Base-by-base conservation (phyloP, 768 basidiomycete species). In the Coprinopsis cinerea region DNA sequence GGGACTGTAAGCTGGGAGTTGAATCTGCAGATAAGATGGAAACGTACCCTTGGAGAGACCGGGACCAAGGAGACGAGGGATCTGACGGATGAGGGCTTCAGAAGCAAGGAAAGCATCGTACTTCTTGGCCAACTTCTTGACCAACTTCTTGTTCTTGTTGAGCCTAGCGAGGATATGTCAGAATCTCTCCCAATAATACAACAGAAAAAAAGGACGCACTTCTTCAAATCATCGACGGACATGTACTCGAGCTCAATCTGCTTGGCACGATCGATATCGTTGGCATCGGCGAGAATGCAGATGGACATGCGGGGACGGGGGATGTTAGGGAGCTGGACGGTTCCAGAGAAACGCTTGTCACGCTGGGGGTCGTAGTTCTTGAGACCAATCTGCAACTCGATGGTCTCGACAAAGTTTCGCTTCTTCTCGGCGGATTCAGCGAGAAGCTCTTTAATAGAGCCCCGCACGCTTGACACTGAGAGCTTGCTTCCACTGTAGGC, bases 121-220 rank as follows among this genome's bases (percentile, higher is more conserved):
- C 70, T 97, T 97, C 80, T 98, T 97, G 58, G 95, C 95, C 60
- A 98, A 89, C 77, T 96, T 96, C 81, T 98, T 99, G 65, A 98
- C 96, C 55, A 99, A 90, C 76, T 99, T 99, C 81, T 99, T 98
- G 83, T 98, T 99, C 78, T 96, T 95, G 86, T 95, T 96, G 57
- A 97, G 81, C 73, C 89, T 92, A 41, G 20, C n/a, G 23, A 17
- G 14, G 25, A n/a, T 18, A 7, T 10, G 25, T 52, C 43, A 49
- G 48, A 18, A 24, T n/a, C 4, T 6, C 4, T 7, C 22, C 6
- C 9, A 6, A 24, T 5, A 30, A 20, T 22, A 26, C 4, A 25
- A 4, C n/a, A 13, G n/a, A n/a, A n/a, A 17, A 13, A 3, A 23
- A 32, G 14, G 2, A 64, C 78, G 30, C 64, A 93, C 93, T 99